Conservation (phyloP, 306 rosid species). For the Trifolium dubium region DNA sequence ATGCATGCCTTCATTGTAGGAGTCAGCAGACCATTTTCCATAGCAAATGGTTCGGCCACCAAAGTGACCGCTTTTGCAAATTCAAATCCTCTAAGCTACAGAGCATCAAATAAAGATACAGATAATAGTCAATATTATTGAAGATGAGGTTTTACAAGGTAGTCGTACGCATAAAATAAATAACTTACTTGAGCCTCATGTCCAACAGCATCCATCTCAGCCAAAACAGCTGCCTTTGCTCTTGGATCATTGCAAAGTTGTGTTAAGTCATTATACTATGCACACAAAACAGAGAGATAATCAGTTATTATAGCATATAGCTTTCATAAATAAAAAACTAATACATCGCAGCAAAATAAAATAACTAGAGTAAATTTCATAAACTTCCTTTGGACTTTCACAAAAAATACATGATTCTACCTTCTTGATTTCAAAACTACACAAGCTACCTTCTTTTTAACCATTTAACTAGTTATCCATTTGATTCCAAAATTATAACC, state of each 20-base stretch:
- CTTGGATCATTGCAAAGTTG: constrained; percentile 89
- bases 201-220: constrained; percentile 87
- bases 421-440: constrained; percentile 17
- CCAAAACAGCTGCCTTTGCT: constrained; percentile 79
- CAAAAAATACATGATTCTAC: constrained; percentile 15
- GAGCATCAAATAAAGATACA: constrained; percentile 35
- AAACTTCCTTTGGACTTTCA: constrained; percentile 24
- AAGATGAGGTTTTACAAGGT: neutral
- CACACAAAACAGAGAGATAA: constrained; percentile 29
- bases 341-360: constrained; percentile 22
- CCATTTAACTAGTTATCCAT: neutral
- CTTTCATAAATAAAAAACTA: constrained; percentile 19
- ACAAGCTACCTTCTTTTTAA: neutral
- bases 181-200: constrained; percentile 80
- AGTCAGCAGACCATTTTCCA: constrained; percentile 91
- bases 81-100: constrained; percentile 97
- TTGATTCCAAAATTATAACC: neutral
- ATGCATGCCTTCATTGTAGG: constrained; percentile 93
- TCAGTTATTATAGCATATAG: constrained; percentile 14
- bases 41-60: constrained; percentile 73
- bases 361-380: constrained; percentile 21
- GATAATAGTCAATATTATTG: neutral
- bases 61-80: constrained; percentile 79
- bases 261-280: constrained; percentile 62
- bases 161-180: constrained; percentile 28